A percentile compares a stretch with the other conserved stretches of the same genome.
These are phyloP conservation scores for Camelina neglecta DNA, from an alignment of 345 rosid species.

Conservation along the genomic window DNA sequence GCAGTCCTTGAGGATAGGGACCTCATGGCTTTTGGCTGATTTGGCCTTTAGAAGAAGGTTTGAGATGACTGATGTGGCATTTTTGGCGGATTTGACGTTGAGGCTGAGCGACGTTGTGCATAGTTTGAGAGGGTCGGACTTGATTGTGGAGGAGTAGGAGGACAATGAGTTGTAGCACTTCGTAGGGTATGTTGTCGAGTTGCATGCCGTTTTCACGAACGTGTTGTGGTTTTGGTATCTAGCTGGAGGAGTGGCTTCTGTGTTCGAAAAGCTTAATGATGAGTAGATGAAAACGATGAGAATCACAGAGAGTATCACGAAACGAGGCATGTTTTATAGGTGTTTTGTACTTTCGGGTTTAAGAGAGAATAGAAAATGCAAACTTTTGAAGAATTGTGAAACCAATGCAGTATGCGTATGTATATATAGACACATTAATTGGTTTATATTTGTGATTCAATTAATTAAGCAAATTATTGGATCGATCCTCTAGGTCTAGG, in stretches of 20 bases:
- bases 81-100: constrained; percentile 50
- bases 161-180: constrained; percentile 60
- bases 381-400: constrained; percentile 23
- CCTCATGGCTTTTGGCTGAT: constrained; percentile 44
- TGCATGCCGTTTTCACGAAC: constrained; percentile 60
- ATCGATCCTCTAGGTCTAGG: too few species aligned
- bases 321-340: constrained; percentile 35
- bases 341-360: neutral
- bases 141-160: constrained; percentile 52
- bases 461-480: neutral
- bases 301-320: constrained; percentile 26
- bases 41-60: constrained; percentile 42
- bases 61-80: constrained; percentile 40
- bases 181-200: constrained; percentile 57
- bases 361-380: constrained; percentile 11
- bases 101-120: constrained; percentile 55
- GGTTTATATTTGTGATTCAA: neutral
- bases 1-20: constrained; percentile 55
- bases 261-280: constrained; percentile 12
- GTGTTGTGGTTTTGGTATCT: constrained; percentile 44
- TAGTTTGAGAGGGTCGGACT: constrained; percentile 60
- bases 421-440: neutral
- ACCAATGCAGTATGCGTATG: neutral
- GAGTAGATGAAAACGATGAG: constrained; percentile 31
- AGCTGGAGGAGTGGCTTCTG: constrained; percentile 42